Evolutionary conservation across 1,139 yeast genomes (phyloP).

Genomic region (Arxiozyma telluris): DNA sequence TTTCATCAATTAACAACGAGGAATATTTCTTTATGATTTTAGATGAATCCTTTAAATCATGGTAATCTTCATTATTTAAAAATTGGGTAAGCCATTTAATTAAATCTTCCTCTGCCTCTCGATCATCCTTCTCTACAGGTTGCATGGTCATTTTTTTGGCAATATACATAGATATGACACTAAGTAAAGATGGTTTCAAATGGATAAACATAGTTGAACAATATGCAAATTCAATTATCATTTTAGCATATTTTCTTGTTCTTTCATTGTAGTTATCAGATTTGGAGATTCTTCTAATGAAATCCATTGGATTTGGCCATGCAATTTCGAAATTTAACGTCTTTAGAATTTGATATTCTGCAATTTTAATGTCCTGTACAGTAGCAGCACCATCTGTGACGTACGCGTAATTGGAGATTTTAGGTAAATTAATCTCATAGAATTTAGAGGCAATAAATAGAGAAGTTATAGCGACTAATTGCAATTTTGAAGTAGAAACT

Average conservation of each 20-base stretch:
- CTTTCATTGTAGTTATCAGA: constrained; percentile 86
- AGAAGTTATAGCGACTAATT: constrained; percentile 81
- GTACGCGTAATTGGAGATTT: constrained; percentile 78
- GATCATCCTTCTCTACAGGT: constrained; percentile 31
- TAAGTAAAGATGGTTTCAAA: constrained; percentile 63
- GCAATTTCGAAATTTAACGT: constrained; percentile 71
- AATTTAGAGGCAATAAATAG: constrained; percentile 88
- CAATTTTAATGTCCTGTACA: constrained; percentile 75
- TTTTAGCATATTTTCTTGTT: constrained; percentile 81
- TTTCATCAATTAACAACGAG: constrained; percentile 19
- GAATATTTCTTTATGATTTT: constrained; percentile 16
- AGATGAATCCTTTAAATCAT: constrained; percentile 11
- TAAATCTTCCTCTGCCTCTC: constrained; percentile 16
- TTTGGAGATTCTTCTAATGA: constrained; percentile 80
- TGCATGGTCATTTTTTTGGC: constrained; percentile 58
- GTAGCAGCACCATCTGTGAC: constrained; percentile 79
- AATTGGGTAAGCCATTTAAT: neutral
- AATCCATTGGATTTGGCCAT: constrained; percentile 91
- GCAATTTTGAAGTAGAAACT: constrained; percentile 73
- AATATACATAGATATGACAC: constrained; percentile 85
- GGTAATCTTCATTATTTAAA: constrained; percentile 5
- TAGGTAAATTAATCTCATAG: constrained; percentile 93
- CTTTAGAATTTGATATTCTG: constrained; percentile 74
- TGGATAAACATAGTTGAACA: constrained; percentile 73
- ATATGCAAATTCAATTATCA: constrained; percentile 67